Base-by-base conservation (phyloP, 2,329 filamentous ascomycete genomes). In the Aureobasidium vineae region DNA sequence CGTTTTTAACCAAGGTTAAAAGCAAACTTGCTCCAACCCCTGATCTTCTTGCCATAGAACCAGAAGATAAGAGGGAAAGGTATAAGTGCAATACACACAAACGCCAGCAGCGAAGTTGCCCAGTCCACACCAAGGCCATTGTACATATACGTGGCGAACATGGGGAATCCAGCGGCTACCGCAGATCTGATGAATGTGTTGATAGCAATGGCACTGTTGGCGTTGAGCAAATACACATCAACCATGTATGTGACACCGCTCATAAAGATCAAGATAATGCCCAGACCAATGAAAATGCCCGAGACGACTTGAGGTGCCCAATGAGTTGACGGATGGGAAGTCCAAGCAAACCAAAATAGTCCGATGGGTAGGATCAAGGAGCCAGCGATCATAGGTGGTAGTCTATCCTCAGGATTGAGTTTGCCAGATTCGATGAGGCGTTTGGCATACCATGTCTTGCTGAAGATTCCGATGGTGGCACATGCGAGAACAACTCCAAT, bases 351-450 rank as follows among this genome's bases (percentile, higher is more conserved):
- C 65, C 64, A 67, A 40, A 68, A 68, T 4, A 68, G 52, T 1
- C 67, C 67, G 10, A 75, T 73, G 0, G 80, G 79, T 1, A 79
- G 72, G 4, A 82, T 74, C 13, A 84, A 65, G 8, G 81, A 77
- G 2, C 80, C 83, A n/a, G 82, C 69, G 70, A 86, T 84, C 65
- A 79, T 76, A 0, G 79, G 78, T 3, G 77, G 73, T 1, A 82
- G 72, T 2, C 80, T 76, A 38, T 77, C 77, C 69, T 82, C 80
- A 0, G 80, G 80, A 19, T 78, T 69, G 10, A 75, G 72, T 7
- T 70, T 68, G 3, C 73, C 74, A 23, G 76, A 68, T 38, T 75
- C 69, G 8, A 72, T 70, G n/a, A 75, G 66, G 21, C 74, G 72
- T 7, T 70, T 67, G 26, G 63, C 72, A 67, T 75, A 80, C 8